Base-by-base conservation (phyloP, 2,329 filamentous ascomycete species). In the Exutisphaerella laricina region DNA sequence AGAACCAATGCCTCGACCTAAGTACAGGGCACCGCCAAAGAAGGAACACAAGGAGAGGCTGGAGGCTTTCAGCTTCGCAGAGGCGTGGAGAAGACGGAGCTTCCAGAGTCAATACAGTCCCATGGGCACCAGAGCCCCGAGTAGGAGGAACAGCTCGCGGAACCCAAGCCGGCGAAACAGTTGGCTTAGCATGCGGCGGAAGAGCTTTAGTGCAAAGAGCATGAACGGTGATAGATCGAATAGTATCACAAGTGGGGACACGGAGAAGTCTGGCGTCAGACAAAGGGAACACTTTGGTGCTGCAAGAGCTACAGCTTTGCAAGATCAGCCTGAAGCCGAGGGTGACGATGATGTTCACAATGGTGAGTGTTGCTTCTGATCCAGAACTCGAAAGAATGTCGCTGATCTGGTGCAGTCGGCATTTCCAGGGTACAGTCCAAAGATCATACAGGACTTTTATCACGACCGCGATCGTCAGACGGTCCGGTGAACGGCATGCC, bases 31-130 rank as follows among this genome's bases (percentile, higher is more conserved):
- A 18, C 66, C 69, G 7, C 70, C 72, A 30, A 66, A 66, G 45
- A 71, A 71, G 30, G 67, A 71, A 52, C 71, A 74, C 66, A 72
- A 71, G 56, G 70, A 69, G 51, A 63, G 66, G 34, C 63, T 74
- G 26, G 71, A 73, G 51, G 55, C 68, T 10, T 74, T 72, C 59
- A 65, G 50, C 44, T 73, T 70, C 54, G 60, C 61, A 16, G 67
- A 66, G 13, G 68, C 70, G 16, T 73, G 70, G 70, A 63, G 69
- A 18, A 59, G 67, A 41, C 66, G 63, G 51, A 70, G 67, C 51
- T 64, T 66, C 39, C 60, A 66, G 37, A 70, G 66, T 47, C 56
- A 66, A 42, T 72, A 73, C 58, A 67, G 63, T 37, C 71, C 71
- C 25, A 72, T 73, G 70, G 70, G 70, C 28, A 71, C 66, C 37